phyloP scores from a whole-genome alignment of 257 asterid species.

The Solanum pinnatisectum region DNA sequence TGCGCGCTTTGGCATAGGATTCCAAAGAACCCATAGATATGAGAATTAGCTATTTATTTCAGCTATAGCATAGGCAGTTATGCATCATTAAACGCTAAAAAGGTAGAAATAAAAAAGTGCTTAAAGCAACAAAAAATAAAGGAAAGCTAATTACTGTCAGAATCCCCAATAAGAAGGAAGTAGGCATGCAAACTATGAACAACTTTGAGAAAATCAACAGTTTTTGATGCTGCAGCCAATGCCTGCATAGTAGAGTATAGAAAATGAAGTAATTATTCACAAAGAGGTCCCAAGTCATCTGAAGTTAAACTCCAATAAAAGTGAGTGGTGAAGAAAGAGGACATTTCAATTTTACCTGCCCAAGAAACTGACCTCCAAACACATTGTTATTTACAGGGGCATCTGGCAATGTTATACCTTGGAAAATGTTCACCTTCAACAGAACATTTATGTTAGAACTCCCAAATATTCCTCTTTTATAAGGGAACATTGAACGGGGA shows the following conservation, averaged over 20 bases:
- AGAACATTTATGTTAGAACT: slow-evolving; percentile 1
- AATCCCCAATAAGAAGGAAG: slow-evolving; percentile 84
- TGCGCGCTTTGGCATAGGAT: background rate
- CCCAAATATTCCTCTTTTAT: background rate
- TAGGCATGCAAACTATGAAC: slow-evolving; percentile 90
- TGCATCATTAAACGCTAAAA: background rate
- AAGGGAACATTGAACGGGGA: background rate
- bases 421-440: slow-evolving; percentile 65
- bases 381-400: slow-evolving; percentile 89
- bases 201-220: slow-evolving; percentile 87
- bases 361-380: slow-evolving; percentile 96
- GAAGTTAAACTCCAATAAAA: background rate
- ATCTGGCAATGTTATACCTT: slow-evolving; percentile 86
- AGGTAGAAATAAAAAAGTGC: background rate
- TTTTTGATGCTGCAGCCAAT: slow-evolving; percentile 92
- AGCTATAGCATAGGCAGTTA: background rate
- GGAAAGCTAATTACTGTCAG: slow-evolving; percentile 43
- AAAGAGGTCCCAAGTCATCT: slow-evolving; percentile 4
- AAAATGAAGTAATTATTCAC: background rate
- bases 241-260: slow-evolving; percentile 52
- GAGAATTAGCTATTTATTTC: background rate
- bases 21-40: background rate
- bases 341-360: slow-evolving; percentile 56
- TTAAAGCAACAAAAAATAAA: background rate
- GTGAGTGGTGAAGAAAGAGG: background rate